phyloP scores from a whole-genome alignment of 345 rosid species.

The Barbarea vulgaris region DNA sequence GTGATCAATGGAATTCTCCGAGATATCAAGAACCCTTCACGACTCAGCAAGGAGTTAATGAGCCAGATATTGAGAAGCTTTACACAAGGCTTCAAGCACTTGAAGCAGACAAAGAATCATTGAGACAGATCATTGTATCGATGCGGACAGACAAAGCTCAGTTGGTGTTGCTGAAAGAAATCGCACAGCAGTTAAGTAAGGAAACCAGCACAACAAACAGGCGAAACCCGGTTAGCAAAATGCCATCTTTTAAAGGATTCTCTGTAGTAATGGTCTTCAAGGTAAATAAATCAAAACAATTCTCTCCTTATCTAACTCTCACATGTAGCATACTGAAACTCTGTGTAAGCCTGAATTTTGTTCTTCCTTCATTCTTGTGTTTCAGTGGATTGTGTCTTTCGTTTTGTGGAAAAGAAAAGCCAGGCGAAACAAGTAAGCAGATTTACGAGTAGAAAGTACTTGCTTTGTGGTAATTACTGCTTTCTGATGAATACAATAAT shows the following conservation, averaged over 20 bases:
- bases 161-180: slow-evolving; percentile 80
- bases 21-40: slow-evolving; percentile 41
- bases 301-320: too few species aligned
- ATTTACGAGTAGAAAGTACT: neutral
- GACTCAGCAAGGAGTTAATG: slow-evolving; percentile 52
- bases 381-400: slow-evolving; percentile 84
- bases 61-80: slow-evolving; percentile 84
- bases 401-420: slow-evolving; percentile 85
- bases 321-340: neutral
- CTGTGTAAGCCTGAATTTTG: slow-evolving; percentile 4
- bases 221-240: slow-evolving; percentile 47
- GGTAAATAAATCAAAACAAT: slow-evolving; percentile 45
- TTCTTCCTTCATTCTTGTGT: slow-evolving; percentile 6
- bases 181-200: slow-evolving; percentile 83
- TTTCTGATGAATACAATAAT: neutral
- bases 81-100: slow-evolving; percentile 90
- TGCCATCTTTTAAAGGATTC: slow-evolving; percentile 48
- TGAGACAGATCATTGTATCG: slow-evolving; percentile 86
- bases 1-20: slow-evolving; percentile 51
- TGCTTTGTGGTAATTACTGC: neutral
- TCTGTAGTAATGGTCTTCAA: slow-evolving; percentile 65
- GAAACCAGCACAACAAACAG: slow-evolving; percentile 60
- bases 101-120: slow-evolving; percentile 96
- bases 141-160: slow-evolving; percentile 96
- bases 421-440: slow-evolving; percentile 75